Conservation (phyloP, 2,329 filamentous ascomycete genomes). For the Colletotrichum karsti region DNA sequence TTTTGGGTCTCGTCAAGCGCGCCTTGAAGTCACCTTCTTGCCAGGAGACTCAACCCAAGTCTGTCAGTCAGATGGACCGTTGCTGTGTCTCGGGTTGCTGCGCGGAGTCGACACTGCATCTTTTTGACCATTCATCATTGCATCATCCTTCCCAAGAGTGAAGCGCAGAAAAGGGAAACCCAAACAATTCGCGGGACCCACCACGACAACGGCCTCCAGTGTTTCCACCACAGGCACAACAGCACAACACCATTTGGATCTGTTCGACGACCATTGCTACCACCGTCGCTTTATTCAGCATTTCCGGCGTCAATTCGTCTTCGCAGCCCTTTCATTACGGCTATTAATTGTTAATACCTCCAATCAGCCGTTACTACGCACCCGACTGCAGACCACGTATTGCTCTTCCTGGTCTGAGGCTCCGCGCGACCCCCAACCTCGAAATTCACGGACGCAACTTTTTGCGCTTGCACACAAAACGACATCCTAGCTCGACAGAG, state of each 20-base stretch:
- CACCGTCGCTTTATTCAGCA: constrained; percentile 13
- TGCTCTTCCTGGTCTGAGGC: constrained; percentile 12
- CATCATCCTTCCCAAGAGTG: not conserved
- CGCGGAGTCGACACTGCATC: constrained; percentile 2
- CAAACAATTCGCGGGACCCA: constrained; percentile 26
- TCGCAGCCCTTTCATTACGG: not conserved
- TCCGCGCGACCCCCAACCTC: constrained; percentile 17
- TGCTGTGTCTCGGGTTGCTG: not conserved
- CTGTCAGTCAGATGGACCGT: constrained; percentile 1
- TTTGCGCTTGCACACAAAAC: constrained; percentile 15
- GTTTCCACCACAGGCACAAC: constrained; percentile 19
- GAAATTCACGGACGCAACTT: constrained; percentile 28
- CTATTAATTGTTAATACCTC: constrained; percentile 20
- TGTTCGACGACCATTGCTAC: not conserved
- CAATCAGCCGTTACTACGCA: not conserved
- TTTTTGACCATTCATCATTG: not conserved
- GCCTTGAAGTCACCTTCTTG: not conserved
- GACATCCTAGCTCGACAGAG: constrained; percentile 21
- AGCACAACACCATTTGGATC: constrained; percentile 4
- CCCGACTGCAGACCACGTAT: not conserved
- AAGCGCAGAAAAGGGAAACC: constrained; percentile 6
- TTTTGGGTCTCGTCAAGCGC: not conserved
- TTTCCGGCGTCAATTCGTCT: constrained; percentile 11
- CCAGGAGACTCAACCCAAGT: not conserved
- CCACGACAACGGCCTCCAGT: constrained; percentile 19